phyloP scores from a whole-genome alignment of 345 rosid species.

The Lepidium africanum region DNA sequence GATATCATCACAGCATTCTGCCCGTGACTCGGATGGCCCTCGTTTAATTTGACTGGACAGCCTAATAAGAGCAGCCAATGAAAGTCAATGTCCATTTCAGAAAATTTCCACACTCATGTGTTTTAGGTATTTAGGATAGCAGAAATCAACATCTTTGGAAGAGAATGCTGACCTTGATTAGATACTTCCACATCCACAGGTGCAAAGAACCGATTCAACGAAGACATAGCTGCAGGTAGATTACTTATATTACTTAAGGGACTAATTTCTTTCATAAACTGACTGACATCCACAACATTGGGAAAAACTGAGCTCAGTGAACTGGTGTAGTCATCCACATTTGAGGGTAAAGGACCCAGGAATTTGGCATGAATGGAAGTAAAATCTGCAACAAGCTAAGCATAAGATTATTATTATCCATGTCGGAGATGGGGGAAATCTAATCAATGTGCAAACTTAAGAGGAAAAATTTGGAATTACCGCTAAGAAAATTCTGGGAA shows the following conservation, averaged over 20 bases:
- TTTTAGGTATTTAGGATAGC: neutral
- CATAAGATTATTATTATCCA: neutral
- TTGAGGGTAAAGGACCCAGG: slow-evolving; percentile 65
- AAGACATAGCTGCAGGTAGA: slow-evolving; percentile 44
- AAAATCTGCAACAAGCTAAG: slow-evolving; percentile 47
- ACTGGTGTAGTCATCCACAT: slow-evolving; percentile 47
- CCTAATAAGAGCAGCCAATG: slow-evolving; percentile 19
- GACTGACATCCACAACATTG: slow-evolving; percentile 59
- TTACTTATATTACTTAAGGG: slow-evolving; percentile 39
- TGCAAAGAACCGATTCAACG: slow-evolving; percentile 47
- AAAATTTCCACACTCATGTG: neutral
- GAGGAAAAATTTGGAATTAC: slow-evolving; percentile 35
- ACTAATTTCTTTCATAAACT: slow-evolving; percentile 52
- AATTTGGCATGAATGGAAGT: slow-evolving; percentile 70
- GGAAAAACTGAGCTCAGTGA: slow-evolving; percentile 55
- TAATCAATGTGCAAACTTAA: neutral
- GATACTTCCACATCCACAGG: slow-evolving; percentile 64
- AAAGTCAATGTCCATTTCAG: neutral
- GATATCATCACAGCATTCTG: slow-evolving; percentile 54
- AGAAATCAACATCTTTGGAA: neutral
- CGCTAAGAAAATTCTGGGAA: slow-evolving; percentile 72
- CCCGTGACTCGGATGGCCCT: slow-evolving; percentile 47
- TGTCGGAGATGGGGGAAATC: neutral
- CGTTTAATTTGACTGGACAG: slow-evolving; percentile 9
- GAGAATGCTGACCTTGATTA: slow-evolving; percentile 45